A percentile compares a stretch with the other conserved stretches of the same genome.
These are phyloP conservation scores for Microcyclospora tardicrescens DNA, from an alignment of 2,329 filamentous ascomycete genomes.

Conservation along the genomic window DNA sequence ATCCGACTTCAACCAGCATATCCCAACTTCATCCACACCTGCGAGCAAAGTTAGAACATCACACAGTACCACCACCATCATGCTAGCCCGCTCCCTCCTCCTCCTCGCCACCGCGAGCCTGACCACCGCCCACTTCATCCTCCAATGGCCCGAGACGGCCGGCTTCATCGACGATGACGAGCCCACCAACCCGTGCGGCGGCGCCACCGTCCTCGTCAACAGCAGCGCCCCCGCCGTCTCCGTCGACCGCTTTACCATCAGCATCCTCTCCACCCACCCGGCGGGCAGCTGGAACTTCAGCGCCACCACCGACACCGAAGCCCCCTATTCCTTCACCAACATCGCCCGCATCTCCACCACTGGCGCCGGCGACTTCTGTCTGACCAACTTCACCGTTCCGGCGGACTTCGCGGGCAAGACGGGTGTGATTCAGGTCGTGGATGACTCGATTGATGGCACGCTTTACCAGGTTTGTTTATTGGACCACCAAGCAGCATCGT, in stretches of 20 bases:
- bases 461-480: slow-evolving; percentile 20
- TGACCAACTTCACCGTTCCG: slow-evolving; percentile 14
- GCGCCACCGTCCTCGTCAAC: slow-evolving; percentile 13
- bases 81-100: slow-evolving; percentile 11
- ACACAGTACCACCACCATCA: slow-evolving; percentile 6
- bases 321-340: slow-evolving; percentile 19
- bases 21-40: too few relatives aligned
- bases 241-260: slow-evolving; percentile 17
- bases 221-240: slow-evolving; percentile 12
- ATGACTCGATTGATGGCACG: slow-evolving; percentile 15
- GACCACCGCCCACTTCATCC: slow-evolving; percentile 30
- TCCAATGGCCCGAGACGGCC: slow-evolving; percentile 25
- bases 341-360: slow-evolving; percentile 15
- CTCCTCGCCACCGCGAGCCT: slow-evolving; percentile 15
- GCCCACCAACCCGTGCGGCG: slow-evolving; percentile 17
- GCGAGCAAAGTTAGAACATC: too few relatives aligned
- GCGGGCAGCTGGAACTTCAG: slow-evolving; percentile 15
- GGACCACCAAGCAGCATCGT: background rate
- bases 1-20: too few relatives aligned
- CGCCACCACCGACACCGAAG: slow-evolving; percentile 16
- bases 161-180: slow-evolving; percentile 19
- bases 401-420: slow-evolving; percentile 14
- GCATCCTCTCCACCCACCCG: slow-evolving; percentile 18
- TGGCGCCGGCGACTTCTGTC: slow-evolving; percentile 18
- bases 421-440: slow-evolving; percentile 20